A percentile compares a stretch with the other conserved stretches of the same genome.
phyloP scores from a whole-genome alignment of 2,329 filamentous ascomycete genomes.

The Trichoderma harzianum region DNA sequence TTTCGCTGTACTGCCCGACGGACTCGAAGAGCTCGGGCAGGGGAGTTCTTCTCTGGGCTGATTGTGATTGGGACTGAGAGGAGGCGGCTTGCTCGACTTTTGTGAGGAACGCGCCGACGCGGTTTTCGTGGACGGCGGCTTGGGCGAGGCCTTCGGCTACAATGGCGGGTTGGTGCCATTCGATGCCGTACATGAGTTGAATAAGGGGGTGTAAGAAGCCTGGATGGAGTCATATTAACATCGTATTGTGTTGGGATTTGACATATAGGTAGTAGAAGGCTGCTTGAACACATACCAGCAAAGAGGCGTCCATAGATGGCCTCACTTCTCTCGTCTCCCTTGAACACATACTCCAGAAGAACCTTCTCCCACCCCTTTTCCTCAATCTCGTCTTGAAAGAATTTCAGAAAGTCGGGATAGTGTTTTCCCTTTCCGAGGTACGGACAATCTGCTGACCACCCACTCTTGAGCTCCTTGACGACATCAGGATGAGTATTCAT shows the following conservation, averaged over 20 bases:
- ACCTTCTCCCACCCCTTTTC: conserved; percentile 56
- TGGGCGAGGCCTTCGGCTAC: conserved; percentile 78
- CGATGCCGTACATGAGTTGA: conserved; percentile 79
- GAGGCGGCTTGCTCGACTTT: conserved; percentile 48
- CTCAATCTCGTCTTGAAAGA: conserved; percentile 73
- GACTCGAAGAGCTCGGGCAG: conserved; percentile 58
- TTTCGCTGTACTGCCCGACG: conserved; percentile 49
- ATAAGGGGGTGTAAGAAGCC: conserved; percentile 78
- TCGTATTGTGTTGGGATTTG: no score
- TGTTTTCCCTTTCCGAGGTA: conserved; percentile 59
- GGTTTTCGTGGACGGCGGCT: conserved; percentile 63
- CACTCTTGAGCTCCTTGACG: conserved; percentile 51
- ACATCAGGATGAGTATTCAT: conserved; percentile 46
- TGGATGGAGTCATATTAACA: conserved; percentile 21
- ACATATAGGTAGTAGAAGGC: background rate
- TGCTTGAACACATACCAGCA: conserved; percentile 41
- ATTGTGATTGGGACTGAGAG: background rate
- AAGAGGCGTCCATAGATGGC: conserved; percentile 68
- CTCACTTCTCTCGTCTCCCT: conserved; percentile 60
- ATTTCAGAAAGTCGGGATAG: conserved; percentile 73
- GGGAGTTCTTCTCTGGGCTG: conserved; percentile 23
- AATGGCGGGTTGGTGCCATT: conserved; percentile 77
- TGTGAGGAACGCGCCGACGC: conserved; percentile 53
- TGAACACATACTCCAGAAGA: conserved; percentile 66
- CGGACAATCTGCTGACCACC: conserved; percentile 52